A percentile compares a stretch with the other conserved stretches of the same genome.
Evolutionary conservation across 441 rosid species (phyloP).

Genomic region (Adansonia grandidieri): DNA sequence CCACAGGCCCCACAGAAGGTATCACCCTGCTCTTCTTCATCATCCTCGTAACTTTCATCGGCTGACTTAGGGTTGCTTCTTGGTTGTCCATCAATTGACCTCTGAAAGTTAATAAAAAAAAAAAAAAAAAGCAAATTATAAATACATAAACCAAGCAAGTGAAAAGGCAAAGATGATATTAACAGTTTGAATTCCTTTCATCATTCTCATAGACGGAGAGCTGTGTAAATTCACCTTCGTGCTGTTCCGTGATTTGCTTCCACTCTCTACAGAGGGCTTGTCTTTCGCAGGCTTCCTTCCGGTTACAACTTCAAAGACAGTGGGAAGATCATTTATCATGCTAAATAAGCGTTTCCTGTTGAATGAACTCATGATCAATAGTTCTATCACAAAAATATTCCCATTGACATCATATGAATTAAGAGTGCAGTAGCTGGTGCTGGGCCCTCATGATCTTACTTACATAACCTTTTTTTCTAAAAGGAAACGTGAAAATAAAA

Average conservation of each 20-base stretch:
- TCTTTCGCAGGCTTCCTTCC: conserved; percentile 70
- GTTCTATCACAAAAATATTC: neutral
- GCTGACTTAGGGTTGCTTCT: conserved; percentile 55
- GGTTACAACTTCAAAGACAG: conserved; percentile 81
- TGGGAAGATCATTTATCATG: conserved; percentile 80
- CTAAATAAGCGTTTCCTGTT: conserved; percentile 83
- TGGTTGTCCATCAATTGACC: conserved; percentile 67
- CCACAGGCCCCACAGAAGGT: conserved; percentile 82
- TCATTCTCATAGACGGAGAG: neutral
- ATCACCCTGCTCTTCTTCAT: conserved; percentile 79
- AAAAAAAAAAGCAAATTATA: neutral
- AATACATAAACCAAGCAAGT: neutral
- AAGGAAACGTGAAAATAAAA: too few species aligned
- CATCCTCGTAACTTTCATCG: conserved; percentile 64
- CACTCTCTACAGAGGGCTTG: conserved; percentile 63
- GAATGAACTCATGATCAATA: conserved; percentile 13
- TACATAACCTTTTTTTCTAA: neutral
- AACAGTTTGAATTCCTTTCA: conserved; percentile 5
- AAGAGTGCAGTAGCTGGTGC: neutral
- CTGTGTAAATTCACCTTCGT: conserved; percentile 50
- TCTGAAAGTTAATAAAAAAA: conserved; percentile 41
- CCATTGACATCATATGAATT: neutral
- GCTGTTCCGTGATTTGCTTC: conserved; percentile 76
- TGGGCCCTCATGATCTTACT: neutral
- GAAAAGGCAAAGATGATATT: neutral